Evolutionary conservation across 257 asterid genomes (phyloP).

Genomic region (Forsythia viridissima): DNA sequence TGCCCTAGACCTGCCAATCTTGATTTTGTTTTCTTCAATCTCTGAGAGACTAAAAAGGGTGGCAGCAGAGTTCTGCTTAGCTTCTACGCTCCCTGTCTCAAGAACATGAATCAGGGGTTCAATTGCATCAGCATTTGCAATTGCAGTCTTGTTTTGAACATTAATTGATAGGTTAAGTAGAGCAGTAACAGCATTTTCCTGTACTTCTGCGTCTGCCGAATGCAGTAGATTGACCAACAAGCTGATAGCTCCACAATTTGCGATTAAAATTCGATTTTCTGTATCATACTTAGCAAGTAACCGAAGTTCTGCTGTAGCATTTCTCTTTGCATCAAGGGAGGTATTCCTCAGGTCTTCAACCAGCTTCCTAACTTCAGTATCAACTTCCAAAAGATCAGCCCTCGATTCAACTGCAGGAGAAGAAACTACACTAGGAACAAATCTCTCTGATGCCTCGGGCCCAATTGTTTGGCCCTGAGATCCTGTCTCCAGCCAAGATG

Average conservation of each 20-base stretch:
- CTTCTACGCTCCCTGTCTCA: conserved; percentile 75
- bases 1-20: conserved; percentile 83
- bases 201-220: conserved; percentile 51
- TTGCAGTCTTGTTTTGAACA: conserved; percentile 73
- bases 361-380: conserved; percentile 58
- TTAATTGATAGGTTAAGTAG: conserved; percentile 81
- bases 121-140: conserved; percentile 76
- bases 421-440: conserved; percentile 55
- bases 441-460: conserved; percentile 70
- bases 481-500: conserved; percentile 53
- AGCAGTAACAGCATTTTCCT: conserved; percentile 83
- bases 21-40: conserved; percentile 66
- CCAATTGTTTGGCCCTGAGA: conserved; percentile 64
- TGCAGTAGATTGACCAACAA: conserved; percentile 61
- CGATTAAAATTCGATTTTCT: conserved; percentile 73
- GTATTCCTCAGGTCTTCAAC: conserved; percentile 67
- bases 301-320: conserved; percentile 65
- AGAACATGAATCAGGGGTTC: conserved; percentile 83
- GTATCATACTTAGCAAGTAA: conserved; percentile 72
- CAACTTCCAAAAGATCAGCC: conserved; percentile 71
- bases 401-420: conserved; percentile 62
- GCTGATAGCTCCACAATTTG: conserved; percentile 62
- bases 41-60: conserved; percentile 87
- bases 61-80: conserved; percentile 87
- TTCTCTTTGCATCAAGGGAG: conserved; percentile 56